These are phyloP conservation scores for Xylaria bambusicola DNA, from an alignment of 495 filamentous ascomycete genomes.

Conservation along the genomic window DNA sequence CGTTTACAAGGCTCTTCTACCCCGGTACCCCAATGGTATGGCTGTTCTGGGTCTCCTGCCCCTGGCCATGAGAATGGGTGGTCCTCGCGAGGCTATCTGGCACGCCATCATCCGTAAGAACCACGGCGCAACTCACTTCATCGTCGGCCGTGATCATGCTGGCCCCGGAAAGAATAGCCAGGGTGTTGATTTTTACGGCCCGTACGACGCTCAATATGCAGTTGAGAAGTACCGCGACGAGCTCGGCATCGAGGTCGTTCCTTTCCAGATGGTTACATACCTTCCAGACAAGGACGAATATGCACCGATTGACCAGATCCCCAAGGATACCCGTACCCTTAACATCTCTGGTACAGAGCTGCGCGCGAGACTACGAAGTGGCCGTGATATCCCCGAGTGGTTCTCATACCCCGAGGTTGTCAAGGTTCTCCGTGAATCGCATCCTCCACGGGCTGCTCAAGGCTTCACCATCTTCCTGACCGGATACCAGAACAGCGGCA, in stretches of 20 bases:
- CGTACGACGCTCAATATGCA: slow-evolving; percentile 96
- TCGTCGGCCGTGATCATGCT: slow-evolving; percentile 96
- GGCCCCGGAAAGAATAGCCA: slow-evolving; percentile 96
- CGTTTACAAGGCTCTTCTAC: slow-evolving; percentile 95
- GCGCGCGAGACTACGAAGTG: slow-evolving; percentile 82
- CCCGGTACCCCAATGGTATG: slow-evolving; percentile 99
- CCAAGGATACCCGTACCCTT: slow-evolving; percentile 79
- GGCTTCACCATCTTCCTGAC: slow-evolving; percentile 99
- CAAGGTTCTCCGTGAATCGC: slow-evolving; percentile 89
- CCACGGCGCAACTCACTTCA: slow-evolving; percentile 98
- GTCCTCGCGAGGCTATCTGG: slow-evolving; percentile 98
- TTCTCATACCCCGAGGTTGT: slow-evolving; percentile 99
- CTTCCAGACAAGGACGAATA: slow-evolving; percentile 97
- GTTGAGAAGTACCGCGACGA: slow-evolving; percentile 96
- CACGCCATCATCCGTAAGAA: slow-evolving; percentile 99
- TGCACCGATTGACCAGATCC: slow-evolving; percentile 84
- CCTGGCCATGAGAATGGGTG: slow-evolving; percentile 98
- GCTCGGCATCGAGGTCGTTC: slow-evolving; percentile 96
- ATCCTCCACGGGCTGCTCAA: slow-evolving; percentile 83
- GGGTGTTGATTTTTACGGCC: slow-evolving; percentile 95
- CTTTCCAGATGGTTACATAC: slow-evolving; percentile 99
- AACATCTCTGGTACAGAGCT: slow-evolving; percentile 98
- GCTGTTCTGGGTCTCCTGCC: slow-evolving; percentile 94
- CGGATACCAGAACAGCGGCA: slow-evolving; percentile 93
- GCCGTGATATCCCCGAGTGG: slow-evolving; percentile 95